These are phyloP conservation scores for Durusdinium trenchii DNA, from an alignment of 73 alveolate genomes.

Conservation along the genomic window DNA sequence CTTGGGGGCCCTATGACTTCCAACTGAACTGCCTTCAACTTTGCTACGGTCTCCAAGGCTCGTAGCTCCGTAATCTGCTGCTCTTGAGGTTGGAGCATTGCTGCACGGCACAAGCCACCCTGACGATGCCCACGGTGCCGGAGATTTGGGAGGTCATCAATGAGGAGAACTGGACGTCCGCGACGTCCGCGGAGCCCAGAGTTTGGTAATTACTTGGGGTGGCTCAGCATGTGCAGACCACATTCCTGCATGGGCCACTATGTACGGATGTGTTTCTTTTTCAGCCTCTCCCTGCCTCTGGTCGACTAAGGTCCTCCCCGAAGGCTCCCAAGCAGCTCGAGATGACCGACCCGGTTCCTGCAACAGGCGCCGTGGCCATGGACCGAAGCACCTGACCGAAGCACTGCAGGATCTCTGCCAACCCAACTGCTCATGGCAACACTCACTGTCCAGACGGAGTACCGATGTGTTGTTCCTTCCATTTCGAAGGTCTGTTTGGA, in stretches of 20 bases:
- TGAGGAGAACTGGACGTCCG: not conserved
- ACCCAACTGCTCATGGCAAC: no score
- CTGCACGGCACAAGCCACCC: not conserved
- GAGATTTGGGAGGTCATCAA: constrained; percentile 36
- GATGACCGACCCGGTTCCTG: no score
- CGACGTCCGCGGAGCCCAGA: not conserved
- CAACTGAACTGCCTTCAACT: no score
- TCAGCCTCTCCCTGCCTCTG: not conserved
- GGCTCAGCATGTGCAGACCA: not conserved
- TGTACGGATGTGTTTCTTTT: not conserved
- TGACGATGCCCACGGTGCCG: constrained; percentile 13
- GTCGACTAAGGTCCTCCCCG: constrained; percentile 20
- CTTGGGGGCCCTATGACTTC: no score
- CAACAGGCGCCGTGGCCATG: no score
- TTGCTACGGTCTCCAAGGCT: no score
- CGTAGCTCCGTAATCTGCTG: no score
- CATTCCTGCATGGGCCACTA: not conserved
- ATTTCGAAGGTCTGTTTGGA: no score
- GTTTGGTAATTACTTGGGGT: not conserved
- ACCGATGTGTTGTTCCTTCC: no score
- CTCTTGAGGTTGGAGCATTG: not conserved
- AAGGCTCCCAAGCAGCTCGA: not conserved
- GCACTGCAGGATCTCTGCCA: no score
- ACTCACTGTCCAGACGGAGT: no score
- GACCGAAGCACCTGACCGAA: no score